Evolutionary conservation across 75 land plant species (phyloP), one percentile per base, ranked within the genome.

Genomic region (Selaginella moellendorffii): DNA sequence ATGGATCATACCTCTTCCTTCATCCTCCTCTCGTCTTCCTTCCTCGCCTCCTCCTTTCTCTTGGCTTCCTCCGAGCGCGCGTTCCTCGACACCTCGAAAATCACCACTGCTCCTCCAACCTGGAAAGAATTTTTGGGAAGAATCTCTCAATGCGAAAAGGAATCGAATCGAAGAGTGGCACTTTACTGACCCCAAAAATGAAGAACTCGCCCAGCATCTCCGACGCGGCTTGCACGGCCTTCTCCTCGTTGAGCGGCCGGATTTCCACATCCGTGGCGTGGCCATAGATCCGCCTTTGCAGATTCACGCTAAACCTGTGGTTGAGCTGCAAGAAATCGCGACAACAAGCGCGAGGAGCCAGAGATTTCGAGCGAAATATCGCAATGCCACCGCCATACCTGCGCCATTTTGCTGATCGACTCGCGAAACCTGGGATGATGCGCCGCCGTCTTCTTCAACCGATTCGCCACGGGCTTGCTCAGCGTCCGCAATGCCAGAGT

Each of bases 51-150:
- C 69, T 90, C 97, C 72, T 87, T 90, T 54, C 74, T 73, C n/a
- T n/a, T n/a, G n/a, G n/a, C n/a, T n/a, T 30, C 93, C 93, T 90
- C 93, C 64, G 93, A 90, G 66, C 88, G 71, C 27, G 88, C 46
- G 74, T 75, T 87, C 67, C 97, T 74, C 61, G 83, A 86, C 23
- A 80, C 83, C 77, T 90, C 97, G 75, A 90, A 78, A 17, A 90
- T 73, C 30, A 87, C 78, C 51, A 72, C 78, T 61, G 65, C 83
- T 27, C 81, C 97, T 31, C 77, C 97, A 65, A 90, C 88, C 97
- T 90, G 18, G 20, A 54, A 36, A 36, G 14, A 5, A 36, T 5
- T 14, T 5, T 36, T 36, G 14, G 10, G 5, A 36, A 36, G 46
- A 36, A 36, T 36, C 46, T 14, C 5, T 36, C 46, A 36, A n/a